Percentiles rank a stretch among this genome's conserved stretches.
phyloP scores from a whole-genome alignment of 2,329 filamentous ascomycete genomes.

The Talaromyces sp. region DNA sequence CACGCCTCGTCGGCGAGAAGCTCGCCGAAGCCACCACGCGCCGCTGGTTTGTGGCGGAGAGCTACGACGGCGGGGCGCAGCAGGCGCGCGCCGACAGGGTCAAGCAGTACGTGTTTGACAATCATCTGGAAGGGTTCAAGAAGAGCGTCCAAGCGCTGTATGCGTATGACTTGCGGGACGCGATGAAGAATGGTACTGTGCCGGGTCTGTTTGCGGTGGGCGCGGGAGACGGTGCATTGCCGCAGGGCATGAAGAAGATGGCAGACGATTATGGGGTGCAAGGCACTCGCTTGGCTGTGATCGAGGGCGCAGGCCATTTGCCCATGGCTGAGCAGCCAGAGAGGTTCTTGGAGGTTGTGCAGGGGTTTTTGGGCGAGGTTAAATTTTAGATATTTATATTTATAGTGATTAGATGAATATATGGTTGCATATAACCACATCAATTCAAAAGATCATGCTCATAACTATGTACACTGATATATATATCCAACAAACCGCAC shows the following conservation, averaged over 20 bases:
- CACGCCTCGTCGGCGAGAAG: slow-evolving; percentile 54
- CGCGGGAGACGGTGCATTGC: slow-evolving; percentile 66
- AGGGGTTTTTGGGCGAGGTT: slow-evolving; percentile 46
- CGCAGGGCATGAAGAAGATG: slow-evolving; percentile 75
- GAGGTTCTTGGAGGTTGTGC: slow-evolving; percentile 61
- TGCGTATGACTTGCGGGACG: slow-evolving; percentile 47
- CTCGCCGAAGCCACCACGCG: slow-evolving; percentile 67
- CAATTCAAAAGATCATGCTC: no score
- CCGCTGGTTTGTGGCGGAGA: slow-evolving; percentile 65
- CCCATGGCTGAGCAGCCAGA: slow-evolving; percentile 75
- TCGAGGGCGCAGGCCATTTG: slow-evolving; percentile 70
- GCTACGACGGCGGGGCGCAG: slow-evolving; percentile 49
- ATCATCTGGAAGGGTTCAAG: slow-evolving; percentile 69
- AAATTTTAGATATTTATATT: not conserved
- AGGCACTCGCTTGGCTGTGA: slow-evolving; percentile 54
- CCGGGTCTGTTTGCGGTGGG: slow-evolving; percentile 65
- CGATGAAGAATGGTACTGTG: slow-evolving; percentile 28
- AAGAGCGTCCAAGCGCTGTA: slow-evolving; percentile 65
- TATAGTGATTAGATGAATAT: not conserved
- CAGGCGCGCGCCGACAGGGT: slow-evolving; percentile 54
- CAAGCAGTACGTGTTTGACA: slow-evolving; percentile 62
- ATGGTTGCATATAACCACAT: no score
- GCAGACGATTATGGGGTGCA: slow-evolving; percentile 49
- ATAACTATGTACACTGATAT: no score
- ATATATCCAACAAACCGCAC: no score